These are phyloP conservation scores for Candida quercuum DNA, from an alignment of 805 yeast genomes.

Conservation along the genomic window DNA sequence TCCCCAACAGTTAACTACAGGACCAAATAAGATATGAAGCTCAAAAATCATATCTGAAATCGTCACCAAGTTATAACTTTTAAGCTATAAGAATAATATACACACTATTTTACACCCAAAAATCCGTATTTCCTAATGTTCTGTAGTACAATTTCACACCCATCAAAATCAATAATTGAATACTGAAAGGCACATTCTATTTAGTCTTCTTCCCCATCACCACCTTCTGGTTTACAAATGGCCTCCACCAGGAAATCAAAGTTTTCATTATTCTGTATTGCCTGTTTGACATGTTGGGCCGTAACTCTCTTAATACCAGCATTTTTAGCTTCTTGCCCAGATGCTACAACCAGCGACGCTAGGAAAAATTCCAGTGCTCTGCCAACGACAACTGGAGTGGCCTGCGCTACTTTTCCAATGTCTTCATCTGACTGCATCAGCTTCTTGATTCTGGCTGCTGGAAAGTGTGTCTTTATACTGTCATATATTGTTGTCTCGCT, in stretches of 20 bases:
- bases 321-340: constrained; percentile 69
- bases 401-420: constrained; percentile 97
- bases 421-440: constrained; percentile 98
- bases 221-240: constrained; percentile 22
- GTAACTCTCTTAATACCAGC: constrained; percentile 76
- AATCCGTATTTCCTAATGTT: too few relatives aligned
- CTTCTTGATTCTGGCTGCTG: constrained; percentile 91
- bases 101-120: too few relatives aligned
- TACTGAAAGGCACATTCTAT: constrained; percentile 6
- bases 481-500: constrained; percentile 18
- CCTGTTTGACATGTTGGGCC: constrained; percentile 77
- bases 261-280: constrained; percentile 80
- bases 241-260: constrained; percentile 86
- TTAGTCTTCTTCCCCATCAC: constrained; percentile 8
- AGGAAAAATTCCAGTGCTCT: constrained; percentile 89
- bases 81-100: too few relatives aligned
- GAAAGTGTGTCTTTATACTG: constrained; percentile 73
- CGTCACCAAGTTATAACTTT: too few relatives aligned
- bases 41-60: too few relatives aligned
- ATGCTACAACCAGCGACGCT: constrained; percentile 81
- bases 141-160: too few relatives aligned
- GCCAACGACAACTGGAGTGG: constrained; percentile 97
- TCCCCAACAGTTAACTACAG: too few relatives aligned
- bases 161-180: neutral
- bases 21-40: too few relatives aligned